Evolutionary conservation across 495 filamentous ascomycete genomes (phyloP).

Genomic region (Penicillium manginii): DNA sequence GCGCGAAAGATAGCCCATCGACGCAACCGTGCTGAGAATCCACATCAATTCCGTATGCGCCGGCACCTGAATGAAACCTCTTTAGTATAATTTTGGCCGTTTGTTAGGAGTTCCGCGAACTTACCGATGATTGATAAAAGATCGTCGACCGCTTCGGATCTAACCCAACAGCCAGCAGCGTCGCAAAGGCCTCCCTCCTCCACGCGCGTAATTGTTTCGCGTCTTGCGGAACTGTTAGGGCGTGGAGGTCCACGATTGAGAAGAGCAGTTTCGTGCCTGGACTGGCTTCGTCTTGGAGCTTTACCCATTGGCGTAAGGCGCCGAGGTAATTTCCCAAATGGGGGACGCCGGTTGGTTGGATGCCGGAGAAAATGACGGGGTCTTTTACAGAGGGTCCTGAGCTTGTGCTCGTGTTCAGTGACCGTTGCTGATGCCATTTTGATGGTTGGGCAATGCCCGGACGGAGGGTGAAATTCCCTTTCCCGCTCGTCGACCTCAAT

Average conservation of each 20-base stretch:
- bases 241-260: slow-evolving; percentile 90
- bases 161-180: slow-evolving; percentile 81
- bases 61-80: slow-evolving; percentile 66
- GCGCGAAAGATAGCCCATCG: slow-evolving; percentile 82
- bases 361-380: slow-evolving; percentile 80
- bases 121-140: slow-evolving; percentile 79
- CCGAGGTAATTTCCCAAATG: slow-evolving; percentile 97
- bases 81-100: too few species aligned
- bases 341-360: slow-evolving; percentile 94
- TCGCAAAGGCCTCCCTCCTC: slow-evolving; percentile 75
- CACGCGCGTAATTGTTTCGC: slow-evolving; percentile 57
- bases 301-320: slow-evolving; percentile 84
- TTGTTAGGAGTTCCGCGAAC: too few species aligned
- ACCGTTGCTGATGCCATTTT: slow-evolving; percentile 11
- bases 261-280: slow-evolving; percentile 67
- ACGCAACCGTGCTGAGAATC: slow-evolving; percentile 89
- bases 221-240: slow-evolving; percentile 78
- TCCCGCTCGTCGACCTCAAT: slow-evolving; percentile 10
- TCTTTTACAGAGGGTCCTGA: slow-evolving; percentile 17
- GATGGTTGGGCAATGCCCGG: slow-evolving; percentile 2
- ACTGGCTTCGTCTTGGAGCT: slow-evolving; percentile 66
- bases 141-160: slow-evolving; percentile 74
- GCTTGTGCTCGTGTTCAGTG: slow-evolving; percentile 14
- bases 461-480: background rate
- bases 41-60: slow-evolving; percentile 91